Evolutionary conservation across 2,329 filamentous ascomycete genomes (phyloP), one percentile per base, ranked within the genome.

Genomic region (Chrysoporthe cubensis): DNA sequence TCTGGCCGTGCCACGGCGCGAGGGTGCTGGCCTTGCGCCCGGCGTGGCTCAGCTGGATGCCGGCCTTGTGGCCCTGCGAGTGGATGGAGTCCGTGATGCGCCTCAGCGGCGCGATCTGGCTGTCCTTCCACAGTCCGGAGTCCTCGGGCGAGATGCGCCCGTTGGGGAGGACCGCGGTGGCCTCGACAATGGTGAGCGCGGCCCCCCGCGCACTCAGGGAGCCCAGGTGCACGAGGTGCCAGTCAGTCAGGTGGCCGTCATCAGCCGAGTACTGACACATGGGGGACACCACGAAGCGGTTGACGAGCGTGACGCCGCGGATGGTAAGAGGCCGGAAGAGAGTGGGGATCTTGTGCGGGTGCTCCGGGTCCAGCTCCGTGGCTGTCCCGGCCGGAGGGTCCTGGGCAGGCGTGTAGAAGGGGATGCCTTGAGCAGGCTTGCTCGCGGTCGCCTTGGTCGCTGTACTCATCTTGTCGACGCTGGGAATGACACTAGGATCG

Each of bases 91-190:
- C 91, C 46, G 90, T 87, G 58, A 95, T 85, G 68, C 87, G 85
- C 75, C 85, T 86, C 67, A 96, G 80, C 0, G 90, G 89, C 71
- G 85, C 89, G 69, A 94, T 90, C 77, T 97, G 94, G 44, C 85
- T 88, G 77, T 97, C 94, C 70, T 91, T 84, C 94, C 94, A 97
- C 8, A 97, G 80, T 0, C 94, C 93, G 14, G 82, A 80, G 76
- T 95, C 92, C 76, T 94, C 84, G 1, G 93, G 93, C 0, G 91
- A 91, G 81, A 97, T 97, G 66, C 94, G 87, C 40, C 94, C 94
- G 72, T 94, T 88, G 6, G 92, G 80, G 11, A 87, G 83, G 0
- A 97, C 91, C 43, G 89, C 83, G 0, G 92, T 94, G 37, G 94
- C 93, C 80, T 97, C 94, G 67, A 94, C 83, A 69, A 94, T 87